A percentile compares a stretch with the other conserved stretches of the same genome.
Evolutionary conservation across 2,329 filamentous ascomycete genomes (phyloP).

Genomic region (Colletotrichum euphorbiae): DNA sequence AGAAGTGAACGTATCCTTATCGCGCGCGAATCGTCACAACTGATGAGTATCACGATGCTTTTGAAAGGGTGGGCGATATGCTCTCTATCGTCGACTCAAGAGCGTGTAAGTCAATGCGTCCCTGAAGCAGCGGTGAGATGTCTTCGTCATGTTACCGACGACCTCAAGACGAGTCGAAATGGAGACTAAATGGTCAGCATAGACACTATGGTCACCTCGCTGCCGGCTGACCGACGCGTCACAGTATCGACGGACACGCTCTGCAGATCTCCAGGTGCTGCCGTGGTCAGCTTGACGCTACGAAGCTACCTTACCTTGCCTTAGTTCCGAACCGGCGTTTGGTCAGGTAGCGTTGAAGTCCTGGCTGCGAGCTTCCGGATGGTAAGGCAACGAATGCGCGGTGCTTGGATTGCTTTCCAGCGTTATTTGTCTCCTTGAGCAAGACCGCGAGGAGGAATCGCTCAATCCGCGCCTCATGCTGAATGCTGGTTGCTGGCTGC

Average conservation of each 20-base stretch:
- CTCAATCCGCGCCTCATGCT: slow-evolving; percentile 2
- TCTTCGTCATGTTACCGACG: slow-evolving; percentile 14
- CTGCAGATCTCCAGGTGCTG: slow-evolving; percentile 9
- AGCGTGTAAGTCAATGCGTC: slow-evolving; percentile 8
- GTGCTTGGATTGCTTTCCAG: neutral
- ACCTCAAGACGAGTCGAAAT: slow-evolving; percentile 17
- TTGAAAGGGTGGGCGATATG: slow-evolving; percentile 15
- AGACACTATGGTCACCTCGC: neutral
- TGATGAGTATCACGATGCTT: slow-evolving; percentile 15
- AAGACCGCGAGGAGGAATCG: neutral
- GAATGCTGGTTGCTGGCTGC: neutral
- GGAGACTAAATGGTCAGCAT: neutral
- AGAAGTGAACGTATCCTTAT: neutral
- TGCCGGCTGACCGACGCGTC: slow-evolving; percentile 26
- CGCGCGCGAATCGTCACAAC: neutral
- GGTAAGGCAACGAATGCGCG: neutral
- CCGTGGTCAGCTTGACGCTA: slow-evolving; percentile 13
- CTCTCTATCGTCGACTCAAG: slow-evolving; percentile 15
- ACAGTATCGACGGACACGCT: neutral
- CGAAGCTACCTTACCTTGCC: slow-evolving; percentile 5
- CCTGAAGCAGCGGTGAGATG: slow-evolving; percentile 34
- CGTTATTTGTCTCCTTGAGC: neutral
- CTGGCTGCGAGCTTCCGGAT: slow-evolving; percentile 10
- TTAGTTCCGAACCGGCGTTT: slow-evolving; percentile 7
- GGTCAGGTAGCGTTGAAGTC: neutral